Conservation (phyloP, 139 green algal genomes). For the Ettlia oleoabundans region DNA sequence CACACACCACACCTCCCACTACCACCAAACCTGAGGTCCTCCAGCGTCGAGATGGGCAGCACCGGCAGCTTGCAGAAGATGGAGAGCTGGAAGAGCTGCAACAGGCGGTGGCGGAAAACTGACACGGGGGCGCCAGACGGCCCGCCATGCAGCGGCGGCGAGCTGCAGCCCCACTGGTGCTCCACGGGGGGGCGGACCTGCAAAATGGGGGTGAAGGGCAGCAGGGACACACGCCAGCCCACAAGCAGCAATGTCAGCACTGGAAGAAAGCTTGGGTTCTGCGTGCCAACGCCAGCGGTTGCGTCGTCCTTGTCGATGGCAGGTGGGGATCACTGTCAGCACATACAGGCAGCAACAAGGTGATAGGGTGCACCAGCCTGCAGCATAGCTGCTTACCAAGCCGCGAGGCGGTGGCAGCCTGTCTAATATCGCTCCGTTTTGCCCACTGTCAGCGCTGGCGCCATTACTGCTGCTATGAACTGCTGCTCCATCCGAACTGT, state of each 20-base stretch:
- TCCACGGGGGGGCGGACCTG: conserved; percentile 87
- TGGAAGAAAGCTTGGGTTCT: no score
- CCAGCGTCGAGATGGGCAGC: conserved; percentile 69
- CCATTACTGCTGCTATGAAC: neutral
- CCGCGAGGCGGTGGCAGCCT: neutral
- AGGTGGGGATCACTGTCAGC: no score
- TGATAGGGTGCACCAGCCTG: no score
- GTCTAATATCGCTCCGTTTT: neutral
- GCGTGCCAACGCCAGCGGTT: no score
- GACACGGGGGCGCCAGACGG: conserved; percentile 51
- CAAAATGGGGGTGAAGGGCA: no score
- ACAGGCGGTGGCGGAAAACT: conserved; percentile 95
- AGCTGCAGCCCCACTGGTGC: conserved; percentile 77
- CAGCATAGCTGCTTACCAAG: conserved; percentile 15
- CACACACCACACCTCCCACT: neutral
- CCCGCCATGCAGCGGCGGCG: conserved; percentile 37
- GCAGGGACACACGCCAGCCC: no score
- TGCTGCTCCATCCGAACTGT: neutral
- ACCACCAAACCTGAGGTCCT: conserved; percentile 79
- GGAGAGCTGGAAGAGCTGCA: conserved; percentile 94
- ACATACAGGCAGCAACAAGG: no score
- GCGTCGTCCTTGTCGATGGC: no score
- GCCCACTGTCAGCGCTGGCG: conserved; percentile 11
- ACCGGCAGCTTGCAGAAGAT: conserved; percentile 98
- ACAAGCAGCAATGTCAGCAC: no score